Evolutionary conservation across 169 alveolate species (phyloP).

Genomic region (Cardiosporidium cionae): DNA sequence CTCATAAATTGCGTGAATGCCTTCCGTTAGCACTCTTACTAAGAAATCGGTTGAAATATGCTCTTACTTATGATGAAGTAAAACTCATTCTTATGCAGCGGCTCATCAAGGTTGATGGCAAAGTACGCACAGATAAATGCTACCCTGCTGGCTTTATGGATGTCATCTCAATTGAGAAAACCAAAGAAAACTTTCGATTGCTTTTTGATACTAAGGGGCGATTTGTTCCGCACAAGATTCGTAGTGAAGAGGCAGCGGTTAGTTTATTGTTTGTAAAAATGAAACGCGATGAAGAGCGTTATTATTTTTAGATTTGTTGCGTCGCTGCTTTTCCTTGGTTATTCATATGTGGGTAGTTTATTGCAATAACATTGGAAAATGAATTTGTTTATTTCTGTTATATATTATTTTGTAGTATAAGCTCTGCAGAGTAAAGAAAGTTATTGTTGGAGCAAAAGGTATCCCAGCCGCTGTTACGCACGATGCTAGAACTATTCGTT

Average conservation of each 20-base stretch:
- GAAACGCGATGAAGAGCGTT: not conserved
- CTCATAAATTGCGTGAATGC: conserved; percentile 95
- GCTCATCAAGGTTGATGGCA: conserved; percentile 83
- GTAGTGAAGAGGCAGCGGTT: conserved; percentile 81
- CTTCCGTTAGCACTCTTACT: conserved; percentile 85
- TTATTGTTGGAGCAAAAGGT: conserved; percentile 89
- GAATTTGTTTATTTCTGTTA: too few relatives aligned
- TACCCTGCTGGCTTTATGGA: conserved; percentile 98
- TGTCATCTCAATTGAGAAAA: conserved; percentile 73
- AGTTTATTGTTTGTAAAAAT: not conserved
- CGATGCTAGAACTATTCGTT: conserved; percentile 98
- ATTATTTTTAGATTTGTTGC: not conserved
- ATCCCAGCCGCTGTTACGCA: conserved; percentile 92
- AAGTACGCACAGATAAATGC: conserved; percentile 90
- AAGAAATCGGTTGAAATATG: conserved; percentile 88
- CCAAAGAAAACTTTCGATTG: conserved; percentile 90
- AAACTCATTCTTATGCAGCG: conserved; percentile 91
- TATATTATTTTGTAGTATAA: conserved; percentile 66
- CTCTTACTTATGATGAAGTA: conserved; percentile 86
- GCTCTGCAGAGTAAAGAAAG: conserved; percentile 88
- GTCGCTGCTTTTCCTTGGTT: too few relatives aligned
- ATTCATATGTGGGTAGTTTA: not conserved
- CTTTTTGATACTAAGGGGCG: conserved; percentile 96
- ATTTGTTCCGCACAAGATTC: conserved; percentile 87
- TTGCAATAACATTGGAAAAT: too few relatives aligned